phyloP scores from a whole-genome alignment of 1,284 basidiomycete species.

The Cutaneotrichosporon mucoides region DNA sequence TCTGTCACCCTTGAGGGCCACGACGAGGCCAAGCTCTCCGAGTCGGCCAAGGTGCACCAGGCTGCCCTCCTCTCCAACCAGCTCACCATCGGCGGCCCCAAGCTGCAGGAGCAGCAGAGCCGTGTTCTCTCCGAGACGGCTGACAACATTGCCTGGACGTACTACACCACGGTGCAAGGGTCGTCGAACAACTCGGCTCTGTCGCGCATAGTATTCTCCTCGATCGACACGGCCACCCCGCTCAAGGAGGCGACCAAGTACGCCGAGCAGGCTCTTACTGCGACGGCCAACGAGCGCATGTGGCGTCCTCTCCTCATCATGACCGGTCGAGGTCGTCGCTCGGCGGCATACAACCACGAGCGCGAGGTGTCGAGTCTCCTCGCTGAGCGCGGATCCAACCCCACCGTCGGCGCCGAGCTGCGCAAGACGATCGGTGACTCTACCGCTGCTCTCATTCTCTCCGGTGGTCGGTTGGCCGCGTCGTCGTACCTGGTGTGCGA shows the following conservation, averaged over 20 bases:
- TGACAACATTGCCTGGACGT: constrained; percentile 49
- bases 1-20: constrained; percentile 25
- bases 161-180: constrained; percentile 32
- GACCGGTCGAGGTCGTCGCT: constrained; percentile 63
- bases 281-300: constrained; percentile 52
- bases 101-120: constrained; percentile 28
- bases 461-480: constrained; percentile 52
- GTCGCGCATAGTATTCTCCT: constrained; percentile 31
- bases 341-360: constrained; percentile 58
- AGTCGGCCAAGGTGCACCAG: constrained; percentile 39
- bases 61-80: constrained; percentile 42
- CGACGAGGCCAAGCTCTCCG: constrained; percentile 25
- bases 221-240: constrained; percentile 32
- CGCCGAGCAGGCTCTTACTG: constrained; percentile 52
- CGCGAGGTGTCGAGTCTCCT: constrained; percentile 63
- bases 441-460: constrained; percentile 65
- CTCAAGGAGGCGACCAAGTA: constrained; percentile 57
- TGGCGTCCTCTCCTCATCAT: constrained; percentile 59
- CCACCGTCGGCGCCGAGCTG: constrained; percentile 58
- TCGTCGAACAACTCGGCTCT: constrained; percentile 22
- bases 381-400: constrained; percentile 57
- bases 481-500: constrained; percentile 68
- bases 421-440: constrained; percentile 77
- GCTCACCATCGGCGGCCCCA: constrained; percentile 37
- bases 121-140: constrained; percentile 47